Base-by-base conservation (phyloP, 2,329 filamentous ascomycete genomes). In the Juglanconis sp. region DNA sequence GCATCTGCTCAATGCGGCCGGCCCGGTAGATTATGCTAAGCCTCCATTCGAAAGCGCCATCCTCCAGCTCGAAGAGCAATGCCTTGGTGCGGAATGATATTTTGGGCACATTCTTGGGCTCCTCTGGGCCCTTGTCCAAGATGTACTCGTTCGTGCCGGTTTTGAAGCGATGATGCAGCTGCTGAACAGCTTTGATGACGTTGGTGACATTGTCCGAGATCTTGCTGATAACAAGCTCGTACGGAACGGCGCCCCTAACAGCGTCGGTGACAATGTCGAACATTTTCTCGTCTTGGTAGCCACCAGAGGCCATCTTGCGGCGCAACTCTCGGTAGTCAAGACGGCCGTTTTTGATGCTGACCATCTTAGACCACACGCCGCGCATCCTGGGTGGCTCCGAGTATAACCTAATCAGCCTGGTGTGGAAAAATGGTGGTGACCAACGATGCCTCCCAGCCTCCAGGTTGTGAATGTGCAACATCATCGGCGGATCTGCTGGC, bases 11-110 rank as follows among this genome's bases (percentile, higher is more conserved):
- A 58, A 93, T 79, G 24, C 94, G 81, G 0, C 96, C 95, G 50
- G 91, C 86, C 36, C 94, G 87, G 72, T 98, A 99, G 55, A 99
- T 99, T 70, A 92, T 87, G 15, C 93, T 92, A 9, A 99, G 79
- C 71, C 97, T 98, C 91, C 93, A 99, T 72, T 99, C 95, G 69
- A 99, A 99, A 0, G 91, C 89, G 53, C 95, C 94, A 71, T 99
- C 95, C 74, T 99, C 95, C 40, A 99, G 81, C 70, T 98, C 94
- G 61, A 99, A 94, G 2, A 96, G 77, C 31, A 99, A 80, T 5
- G 90, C 90, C 67, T 90, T 90, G 57, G 89, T 89, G 55, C 92
- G 86, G 9, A 99, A 66, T 0, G 92, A 94, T 30, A 99, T 79
- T 69, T 91, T 94, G 1, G 95, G 95, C 0, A 99, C 87, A 50